Conservation (phyloP, 202 grass and related monocot genomes). For the Setaria italica region DNA sequence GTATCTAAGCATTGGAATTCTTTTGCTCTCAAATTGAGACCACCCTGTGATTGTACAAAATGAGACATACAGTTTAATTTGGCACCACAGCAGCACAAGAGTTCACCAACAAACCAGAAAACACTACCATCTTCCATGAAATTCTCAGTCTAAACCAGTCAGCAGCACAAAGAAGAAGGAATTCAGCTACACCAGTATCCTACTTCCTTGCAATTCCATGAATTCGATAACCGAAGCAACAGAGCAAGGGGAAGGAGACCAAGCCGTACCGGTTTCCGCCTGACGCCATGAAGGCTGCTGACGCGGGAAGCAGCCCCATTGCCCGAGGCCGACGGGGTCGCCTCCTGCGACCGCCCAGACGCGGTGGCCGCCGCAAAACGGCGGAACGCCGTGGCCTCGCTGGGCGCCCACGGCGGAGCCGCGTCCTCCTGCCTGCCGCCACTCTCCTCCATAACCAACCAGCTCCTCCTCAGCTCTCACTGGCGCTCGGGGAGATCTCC, state of each 20-base stretch:
- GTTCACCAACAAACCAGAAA: constrained; percentile 21
- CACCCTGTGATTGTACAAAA: background rate
- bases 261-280: constrained; percentile 64
- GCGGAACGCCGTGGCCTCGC: constrained; percentile 54
- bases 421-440: constrained; percentile 38
- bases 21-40: background rate
- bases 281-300: constrained; percentile 59
- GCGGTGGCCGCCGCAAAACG: constrained; percentile 4
- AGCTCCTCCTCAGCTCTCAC: constrained; percentile 35
- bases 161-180: background rate
- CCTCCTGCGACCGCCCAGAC: background rate
- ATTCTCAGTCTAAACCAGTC: background rate
- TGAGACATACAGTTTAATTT: background rate
- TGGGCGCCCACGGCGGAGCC: constrained; percentile 48
- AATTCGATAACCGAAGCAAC: background rate
- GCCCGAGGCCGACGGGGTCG: constrained; percentile 36
- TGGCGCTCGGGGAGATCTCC: constrained; percentile 43
- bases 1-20: background rate
- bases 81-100: background rate
- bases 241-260: constrained; percentile 31
- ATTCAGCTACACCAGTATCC: constrained; percentile 19
- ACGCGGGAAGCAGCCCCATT: constrained; percentile 42
- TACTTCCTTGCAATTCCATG: background rate
- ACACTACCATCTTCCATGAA: background rate
- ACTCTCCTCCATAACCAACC: constrained; percentile 45